These are phyloP conservation scores for barley (Hordeum vulgare) DNA, from an alignment of 176 grass and related monocot genomes.

Conservation along the genomic window DNA sequence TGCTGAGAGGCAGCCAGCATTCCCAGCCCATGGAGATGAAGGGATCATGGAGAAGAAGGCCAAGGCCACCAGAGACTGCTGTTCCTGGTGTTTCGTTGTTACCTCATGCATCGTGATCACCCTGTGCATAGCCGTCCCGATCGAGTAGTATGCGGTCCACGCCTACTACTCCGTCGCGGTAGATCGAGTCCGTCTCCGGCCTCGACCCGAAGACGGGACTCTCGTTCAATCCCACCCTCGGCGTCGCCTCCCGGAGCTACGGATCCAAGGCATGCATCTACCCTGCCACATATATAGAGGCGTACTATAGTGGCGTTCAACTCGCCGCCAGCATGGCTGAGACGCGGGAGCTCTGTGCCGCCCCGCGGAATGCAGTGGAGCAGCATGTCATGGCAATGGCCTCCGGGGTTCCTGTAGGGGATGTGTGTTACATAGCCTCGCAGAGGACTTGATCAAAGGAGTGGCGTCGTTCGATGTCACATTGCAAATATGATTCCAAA, in stretches of 20 bases:
- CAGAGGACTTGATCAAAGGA: background rate
- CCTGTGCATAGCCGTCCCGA: background rate
- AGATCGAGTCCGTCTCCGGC: background rate
- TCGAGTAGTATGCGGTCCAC: background rate
- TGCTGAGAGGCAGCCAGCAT: background rate
- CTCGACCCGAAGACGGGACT: background rate
- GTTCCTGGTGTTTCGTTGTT: background rate
- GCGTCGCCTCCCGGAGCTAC: background rate
- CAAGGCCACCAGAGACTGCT: background rate
- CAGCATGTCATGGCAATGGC: background rate
- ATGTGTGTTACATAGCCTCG: background rate
- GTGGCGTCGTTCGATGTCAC: background rate
- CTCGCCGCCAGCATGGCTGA: background rate
- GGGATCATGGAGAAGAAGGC: background rate
- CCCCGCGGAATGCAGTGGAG: background rate
- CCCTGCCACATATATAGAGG: background rate
- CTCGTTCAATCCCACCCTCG: background rate
- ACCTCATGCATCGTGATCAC: background rate
- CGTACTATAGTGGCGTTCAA: background rate
- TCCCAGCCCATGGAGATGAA: background rate
- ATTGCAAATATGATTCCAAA: too few species aligned
- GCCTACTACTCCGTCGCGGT: background rate
- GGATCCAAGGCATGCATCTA: background rate
- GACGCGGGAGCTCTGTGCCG: background rate
- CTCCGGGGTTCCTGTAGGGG: background rate